phyloP scores from a whole-genome alignment of 768 basidiomycete species.

The Boletus coccyginus region DNA sequence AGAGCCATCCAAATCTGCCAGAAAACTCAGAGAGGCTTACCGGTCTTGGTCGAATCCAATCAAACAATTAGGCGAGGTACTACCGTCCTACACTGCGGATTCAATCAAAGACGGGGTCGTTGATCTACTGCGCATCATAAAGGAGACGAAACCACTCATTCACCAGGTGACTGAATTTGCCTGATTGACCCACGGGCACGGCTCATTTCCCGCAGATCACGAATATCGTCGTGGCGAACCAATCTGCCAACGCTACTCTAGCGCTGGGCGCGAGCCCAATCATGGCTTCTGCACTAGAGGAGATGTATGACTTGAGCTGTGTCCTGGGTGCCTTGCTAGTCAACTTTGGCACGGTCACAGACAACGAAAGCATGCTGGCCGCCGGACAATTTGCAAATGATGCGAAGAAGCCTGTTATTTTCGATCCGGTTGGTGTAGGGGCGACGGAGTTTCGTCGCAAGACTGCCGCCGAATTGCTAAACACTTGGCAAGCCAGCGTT shows the following conservation, averaged over 20 bases:
- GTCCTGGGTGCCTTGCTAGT: conserved; percentile 70
- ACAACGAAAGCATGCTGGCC: conserved; percentile 69
- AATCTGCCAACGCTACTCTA: conserved; percentile 87
- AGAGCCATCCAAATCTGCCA: conserved; percentile 53
- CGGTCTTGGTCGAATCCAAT: conserved; percentile 19
- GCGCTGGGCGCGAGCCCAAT: conserved; percentile 89
- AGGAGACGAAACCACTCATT: conserved; percentile 62
- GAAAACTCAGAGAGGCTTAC: conserved; percentile 42
- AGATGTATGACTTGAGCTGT: conserved; percentile 75
- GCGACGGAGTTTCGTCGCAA: conserved; percentile 71
- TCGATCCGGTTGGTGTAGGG: conserved; percentile 92
- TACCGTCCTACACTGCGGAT: conserved; percentile 26
- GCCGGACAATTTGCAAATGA: conserved; percentile 72
- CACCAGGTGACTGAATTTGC: conserved; percentile 57
- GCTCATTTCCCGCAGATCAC: conserved; percentile 60
- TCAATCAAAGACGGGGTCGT: conserved; percentile 43
- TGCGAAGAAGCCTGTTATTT: conserved; percentile 71
- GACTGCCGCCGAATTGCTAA: conserved; percentile 57
- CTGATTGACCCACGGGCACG: neutral
- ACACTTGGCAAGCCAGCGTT: conserved; percentile 80
- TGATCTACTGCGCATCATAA: conserved; percentile 50
- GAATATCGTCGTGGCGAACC: conserved; percentile 83
- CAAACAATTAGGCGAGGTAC: neutral
- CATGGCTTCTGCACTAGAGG: conserved; percentile 83
- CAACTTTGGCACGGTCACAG: conserved; percentile 82